Evolutionary conservation across 2,329 filamentous ascomycete species (phyloP).

Genomic region (Didymella segeticola): DNA sequence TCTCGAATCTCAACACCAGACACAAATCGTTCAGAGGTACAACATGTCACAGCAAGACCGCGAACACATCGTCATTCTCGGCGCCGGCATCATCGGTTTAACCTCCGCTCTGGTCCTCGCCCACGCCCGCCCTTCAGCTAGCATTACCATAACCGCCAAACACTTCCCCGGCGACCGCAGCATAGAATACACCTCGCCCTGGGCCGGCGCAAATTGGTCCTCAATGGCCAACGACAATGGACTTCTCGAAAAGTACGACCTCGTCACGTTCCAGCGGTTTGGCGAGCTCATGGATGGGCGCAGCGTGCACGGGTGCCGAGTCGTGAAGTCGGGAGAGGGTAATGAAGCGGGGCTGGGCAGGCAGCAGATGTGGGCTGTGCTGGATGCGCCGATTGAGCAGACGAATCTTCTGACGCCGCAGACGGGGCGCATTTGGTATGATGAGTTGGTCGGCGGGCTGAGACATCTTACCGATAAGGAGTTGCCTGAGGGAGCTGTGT

Average conservation of each 20-base stretch:
- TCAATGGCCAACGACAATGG: conserved; percentile 56
- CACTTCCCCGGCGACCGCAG: conserved; percentile 95
- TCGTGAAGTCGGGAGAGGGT: conserved; percentile 21
- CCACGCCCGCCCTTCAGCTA: conserved; percentile 58
- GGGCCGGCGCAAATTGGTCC: conserved; percentile 83
- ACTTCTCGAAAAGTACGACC: conserved; percentile 39
- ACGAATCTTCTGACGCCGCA: conserved; percentile 43
- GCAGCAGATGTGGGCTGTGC: conserved; percentile 39
- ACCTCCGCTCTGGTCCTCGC: conserved; percentile 69
- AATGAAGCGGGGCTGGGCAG: conserved; percentile 37
- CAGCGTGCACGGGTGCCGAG: conserved; percentile 26
- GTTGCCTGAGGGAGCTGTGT: conserved; percentile 45
- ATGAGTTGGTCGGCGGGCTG: conserved; percentile 50
- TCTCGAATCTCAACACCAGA: not conserved
- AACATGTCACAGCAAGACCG: conserved; percentile 20
- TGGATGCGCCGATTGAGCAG: conserved; percentile 42
- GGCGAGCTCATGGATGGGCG: conserved; percentile 33
- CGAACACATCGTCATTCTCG: conserved; percentile 38
- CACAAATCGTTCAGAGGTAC: no score
- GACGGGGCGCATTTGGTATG: conserved; percentile 53
- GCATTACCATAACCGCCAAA: conserved; percentile 77
- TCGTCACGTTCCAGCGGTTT: conserved; percentile 41
- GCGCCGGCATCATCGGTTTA: conserved; percentile 71
- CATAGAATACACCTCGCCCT: conserved; percentile 87
- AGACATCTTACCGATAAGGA: conserved; percentile 34